Evolutionary conservation across 805 yeast species (phyloP), one percentile per base, ranked within the genome.

Genomic region (Deakozyma indianensis): DNA sequence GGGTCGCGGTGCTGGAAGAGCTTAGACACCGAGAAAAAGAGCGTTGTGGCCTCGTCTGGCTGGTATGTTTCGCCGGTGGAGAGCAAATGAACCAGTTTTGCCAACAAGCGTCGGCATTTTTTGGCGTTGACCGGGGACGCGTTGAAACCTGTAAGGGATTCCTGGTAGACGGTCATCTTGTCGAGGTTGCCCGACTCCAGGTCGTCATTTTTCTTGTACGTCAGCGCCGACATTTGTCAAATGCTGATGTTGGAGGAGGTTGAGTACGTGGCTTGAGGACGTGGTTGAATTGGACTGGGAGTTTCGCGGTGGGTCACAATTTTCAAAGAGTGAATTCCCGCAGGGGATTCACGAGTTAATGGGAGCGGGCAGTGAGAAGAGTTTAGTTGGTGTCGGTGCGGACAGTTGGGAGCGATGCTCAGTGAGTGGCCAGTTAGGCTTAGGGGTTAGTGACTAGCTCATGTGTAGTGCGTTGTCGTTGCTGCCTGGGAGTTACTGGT

Each of bases 111-210:
- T 56, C 98, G 83, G 59, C 95, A 87, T 64, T 82, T 82, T 55
- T 80, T 82, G 23, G 96, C 83, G 56, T 83, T 80, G 48, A 88
- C 81, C 9, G 95, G 95, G 41, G 92, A 74, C 51, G 88, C 85
- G 68, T 88, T 90, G 74, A 92, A 92, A 49, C 84, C 88, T 53
- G 83, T 83, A 58, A 85, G 69, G 70, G 96, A 88, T 62, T 88
- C 95, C 66, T 92, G 98, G 64, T 83, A 90, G 51, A 92, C 88
- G 9, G 96, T 81, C 97, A 92, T 92, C 66, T 88, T 88, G 66
- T 92, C 97, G 47, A 95, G 94, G 54, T 75, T 63, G 47, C 80
- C 78, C 43, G 81, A 69, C 53, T 74, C 84, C 46, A 75, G 60
- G 60, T 83, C 86, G 59, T 87, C 96, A 65, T 74, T 77, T 68